Percentiles rank a stretch among this genome's conserved stretches.
Conservation (phyloP, 768 basidiomycete species). For the Suillus paluster region DNA sequence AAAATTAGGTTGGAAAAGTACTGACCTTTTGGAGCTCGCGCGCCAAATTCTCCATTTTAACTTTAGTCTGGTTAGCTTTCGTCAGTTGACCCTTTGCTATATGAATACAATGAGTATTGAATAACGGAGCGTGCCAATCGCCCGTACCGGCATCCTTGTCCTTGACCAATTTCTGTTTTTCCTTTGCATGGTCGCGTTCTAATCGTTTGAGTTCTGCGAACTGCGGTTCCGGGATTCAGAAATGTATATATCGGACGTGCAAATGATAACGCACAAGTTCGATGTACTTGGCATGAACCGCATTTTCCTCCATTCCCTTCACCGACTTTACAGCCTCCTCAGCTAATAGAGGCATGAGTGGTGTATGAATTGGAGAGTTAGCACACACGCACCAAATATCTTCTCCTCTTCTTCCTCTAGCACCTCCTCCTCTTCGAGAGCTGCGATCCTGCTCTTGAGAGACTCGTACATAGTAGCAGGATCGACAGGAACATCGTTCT, state of each 20-base stretch:
- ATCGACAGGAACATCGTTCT: constrained; percentile 69
- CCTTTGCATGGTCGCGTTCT: constrained; percentile 89
- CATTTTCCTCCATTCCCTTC: constrained; percentile 81
- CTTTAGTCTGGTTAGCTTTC: constrained; percentile 87
- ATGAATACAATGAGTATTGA: constrained; percentile 13
- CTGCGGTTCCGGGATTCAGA: constrained; percentile 42
- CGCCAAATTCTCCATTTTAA: constrained; percentile 89
- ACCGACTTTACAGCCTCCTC: constrained; percentile 90
- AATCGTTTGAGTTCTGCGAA: constrained; percentile 87
- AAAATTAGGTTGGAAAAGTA: constrained; percentile 13
- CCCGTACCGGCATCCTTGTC: constrained; percentile 85
- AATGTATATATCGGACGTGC: constrained; percentile 22
- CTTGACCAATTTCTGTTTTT: constrained; percentile 88
- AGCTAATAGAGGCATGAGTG: constrained; percentile 47
- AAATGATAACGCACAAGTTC: constrained; percentile 66
- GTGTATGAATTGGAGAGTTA: constrained; percentile 1
- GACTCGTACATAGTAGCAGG: constrained; percentile 88
- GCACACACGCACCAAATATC: constrained; percentile 61
- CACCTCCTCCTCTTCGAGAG: constrained; percentile 86
- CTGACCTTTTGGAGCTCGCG: constrained; percentile 86
- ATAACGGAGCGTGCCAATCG: constrained; percentile 9
- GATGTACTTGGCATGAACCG: constrained; percentile 84
- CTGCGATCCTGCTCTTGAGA: constrained; percentile 86
- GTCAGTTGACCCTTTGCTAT: constrained; percentile 83
- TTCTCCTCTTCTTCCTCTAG: constrained; percentile 87